phyloP scores from a whole-genome alignment of 169 alveolate species.

The Plasmodium reichenowi region DNA sequence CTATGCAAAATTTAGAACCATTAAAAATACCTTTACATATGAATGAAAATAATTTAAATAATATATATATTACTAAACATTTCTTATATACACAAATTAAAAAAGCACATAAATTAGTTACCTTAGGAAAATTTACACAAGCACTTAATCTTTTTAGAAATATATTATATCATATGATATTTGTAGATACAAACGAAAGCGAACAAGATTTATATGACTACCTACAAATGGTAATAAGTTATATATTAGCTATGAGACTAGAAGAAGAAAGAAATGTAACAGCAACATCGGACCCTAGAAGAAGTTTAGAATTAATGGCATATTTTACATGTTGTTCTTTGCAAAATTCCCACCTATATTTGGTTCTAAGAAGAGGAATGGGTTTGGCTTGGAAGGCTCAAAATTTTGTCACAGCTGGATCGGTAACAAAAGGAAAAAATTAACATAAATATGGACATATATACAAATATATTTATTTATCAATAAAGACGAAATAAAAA shows the following conservation, averaged over 20 bases:
- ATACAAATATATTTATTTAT: neutral
- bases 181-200: constrained; percentile 13
- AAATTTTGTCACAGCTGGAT: constrained; percentile 87
- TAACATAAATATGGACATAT: neutral
- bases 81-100: constrained; percentile 75
- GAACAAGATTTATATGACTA: constrained; percentile 65
- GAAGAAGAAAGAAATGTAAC: constrained; percentile 82
- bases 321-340: constrained; percentile 88
- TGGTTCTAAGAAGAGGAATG: constrained; percentile 89
- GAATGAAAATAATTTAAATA: constrained; percentile 26
- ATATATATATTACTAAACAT: constrained; percentile 31
- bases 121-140: constrained; percentile 75
- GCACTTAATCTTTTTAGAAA: constrained; percentile 78
- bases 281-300: constrained; percentile 66
- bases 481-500: too few species aligned
- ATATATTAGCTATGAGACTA: constrained; percentile 82
- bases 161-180: constrained; percentile 41
- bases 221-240: constrained; percentile 58
- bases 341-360: constrained; percentile 86
- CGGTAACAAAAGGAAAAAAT: constrained; percentile 19
- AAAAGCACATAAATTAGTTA: constrained; percentile 79
- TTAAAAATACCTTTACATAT: constrained; percentile 33
- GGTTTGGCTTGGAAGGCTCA: constrained; percentile 92
- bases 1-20: constrained; percentile 37
- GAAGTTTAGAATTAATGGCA: constrained; percentile 89